Evolutionary conservation across 2,329 filamentous ascomycete species (phyloP).

Genomic region (Alternaria gansuensis): DNA sequence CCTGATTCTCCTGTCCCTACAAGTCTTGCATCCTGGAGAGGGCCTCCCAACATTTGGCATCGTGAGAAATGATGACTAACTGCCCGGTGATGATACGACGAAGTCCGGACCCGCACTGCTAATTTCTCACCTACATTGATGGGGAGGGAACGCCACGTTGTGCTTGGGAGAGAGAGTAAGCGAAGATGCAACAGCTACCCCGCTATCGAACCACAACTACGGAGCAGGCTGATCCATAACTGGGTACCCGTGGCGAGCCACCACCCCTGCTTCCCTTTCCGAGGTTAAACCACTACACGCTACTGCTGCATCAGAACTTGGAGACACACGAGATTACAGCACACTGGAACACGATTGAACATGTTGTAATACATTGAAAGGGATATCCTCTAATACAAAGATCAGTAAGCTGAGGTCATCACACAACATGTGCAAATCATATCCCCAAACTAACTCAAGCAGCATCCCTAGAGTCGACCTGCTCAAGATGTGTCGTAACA

Average conservation of each 20-base stretch:
- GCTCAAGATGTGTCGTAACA: conserved; percentile 38
- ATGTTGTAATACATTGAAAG: background rate
- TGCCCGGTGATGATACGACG: conserved; percentile 3
- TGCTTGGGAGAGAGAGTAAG: conserved; percentile 1
- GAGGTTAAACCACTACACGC: background rate
- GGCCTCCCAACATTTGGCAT: conserved; percentile 48
- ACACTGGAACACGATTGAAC: background rate
- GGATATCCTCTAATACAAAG: conserved; percentile 5
- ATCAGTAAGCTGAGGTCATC: background rate
- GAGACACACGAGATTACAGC: background rate
- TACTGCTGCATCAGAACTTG: conserved; percentile 1
- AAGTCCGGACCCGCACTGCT: conserved; percentile 5
- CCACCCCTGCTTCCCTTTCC: background rate
- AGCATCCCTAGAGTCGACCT: conserved; percentile 31
- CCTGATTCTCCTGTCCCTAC: conserved; percentile 46
- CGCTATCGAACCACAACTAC: background rate
- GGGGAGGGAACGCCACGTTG: conserved; percentile 6
- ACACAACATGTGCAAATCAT: conserved; percentile 14
- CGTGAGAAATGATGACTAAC: conserved; percentile 7
- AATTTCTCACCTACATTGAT: conserved; percentile 10
- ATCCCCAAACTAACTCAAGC: background rate
- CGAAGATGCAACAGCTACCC: conserved; percentile 3
- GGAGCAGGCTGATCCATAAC: background rate
- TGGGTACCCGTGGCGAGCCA: background rate
- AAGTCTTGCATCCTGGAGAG: conserved; percentile 45